Evolutionary conservation across 495 filamentous ascomycete genomes (phyloP).

Genomic region (Neurospora sp.): DNA sequence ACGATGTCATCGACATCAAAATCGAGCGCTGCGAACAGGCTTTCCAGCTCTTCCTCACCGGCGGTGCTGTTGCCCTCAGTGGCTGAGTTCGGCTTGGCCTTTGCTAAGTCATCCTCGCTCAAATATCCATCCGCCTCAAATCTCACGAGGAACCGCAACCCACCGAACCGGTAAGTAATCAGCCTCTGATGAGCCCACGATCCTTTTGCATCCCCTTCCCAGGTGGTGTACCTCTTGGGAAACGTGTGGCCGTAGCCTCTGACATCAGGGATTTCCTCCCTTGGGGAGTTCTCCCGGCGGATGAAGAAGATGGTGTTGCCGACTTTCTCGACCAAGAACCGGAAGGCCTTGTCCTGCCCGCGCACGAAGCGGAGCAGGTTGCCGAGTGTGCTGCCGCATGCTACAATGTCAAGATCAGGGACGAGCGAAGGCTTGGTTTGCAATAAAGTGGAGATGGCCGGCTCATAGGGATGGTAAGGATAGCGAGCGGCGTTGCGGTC

Average conservation of each 20-base stretch:
- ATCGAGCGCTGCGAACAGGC: too few relatives aligned
- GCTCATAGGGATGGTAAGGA: constrained; percentile 47
- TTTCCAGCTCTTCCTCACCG: too few relatives aligned
- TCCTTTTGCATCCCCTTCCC: constrained; percentile 35
- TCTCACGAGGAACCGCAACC: constrained; percentile 44
- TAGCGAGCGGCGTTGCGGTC: constrained; percentile 54
- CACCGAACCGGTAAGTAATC: constrained; percentile 48
- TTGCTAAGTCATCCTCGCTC: neutral
- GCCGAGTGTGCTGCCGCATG: constrained; percentile 51
- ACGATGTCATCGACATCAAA: too few relatives aligned
- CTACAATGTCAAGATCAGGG: constrained; percentile 46
- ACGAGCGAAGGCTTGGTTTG: constrained; percentile 13
- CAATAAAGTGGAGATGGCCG: constrained; percentile 35
- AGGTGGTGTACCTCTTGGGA: constrained; percentile 53
- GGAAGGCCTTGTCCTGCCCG: constrained; percentile 34
- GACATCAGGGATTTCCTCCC: constrained; percentile 39
- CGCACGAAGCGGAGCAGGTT: constrained; percentile 43
- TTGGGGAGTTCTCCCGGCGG: constrained; percentile 47
- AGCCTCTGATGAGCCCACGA: constrained; percentile 55
- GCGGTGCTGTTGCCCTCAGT: too few relatives aligned
- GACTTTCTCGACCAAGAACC: constrained; percentile 49
- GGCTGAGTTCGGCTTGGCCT: neutral
- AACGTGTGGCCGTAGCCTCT: constrained; percentile 56
- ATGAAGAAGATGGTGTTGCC: constrained; percentile 54
- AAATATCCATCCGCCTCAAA: constrained; percentile 54